A percentile compares a stretch with the other conserved stretches of the same genome.
Evolutionary conservation across 768 basidiomycete species (phyloP).

Genomic region (Mycena leptocephala): DNA sequence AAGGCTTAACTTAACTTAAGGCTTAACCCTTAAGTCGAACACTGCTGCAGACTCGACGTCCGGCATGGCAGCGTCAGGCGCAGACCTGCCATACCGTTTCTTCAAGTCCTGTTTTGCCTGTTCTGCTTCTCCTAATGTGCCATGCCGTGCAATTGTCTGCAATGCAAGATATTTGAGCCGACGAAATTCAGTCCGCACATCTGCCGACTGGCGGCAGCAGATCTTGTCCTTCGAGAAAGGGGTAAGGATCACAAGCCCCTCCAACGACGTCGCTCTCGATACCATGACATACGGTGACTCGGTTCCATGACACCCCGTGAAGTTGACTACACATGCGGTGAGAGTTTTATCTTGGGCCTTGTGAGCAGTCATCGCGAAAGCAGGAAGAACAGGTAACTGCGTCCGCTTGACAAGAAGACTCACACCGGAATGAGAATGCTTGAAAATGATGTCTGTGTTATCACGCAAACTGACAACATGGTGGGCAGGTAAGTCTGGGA

Average conservation of each 20-base stretch:
- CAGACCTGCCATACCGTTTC: too few relatives aligned
- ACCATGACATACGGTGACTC: slow-evolving; percentile 50
- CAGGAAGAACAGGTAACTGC: slow-evolving; percentile 47
- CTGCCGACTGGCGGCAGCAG: not conserved
- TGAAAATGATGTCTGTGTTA: not conserved
- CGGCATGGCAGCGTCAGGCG: too few relatives aligned
- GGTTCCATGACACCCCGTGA: slow-evolving; percentile 32
- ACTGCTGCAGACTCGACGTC: too few relatives aligned
- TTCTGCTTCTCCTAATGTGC: too few relatives aligned
- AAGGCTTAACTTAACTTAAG: too few relatives aligned
- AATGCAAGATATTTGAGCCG: not conserved
- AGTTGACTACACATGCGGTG: slow-evolving; percentile 37
- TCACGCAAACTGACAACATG: slow-evolving; percentile 38
- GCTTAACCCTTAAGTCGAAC: too few relatives aligned
- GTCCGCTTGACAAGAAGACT: slow-evolving; percentile 25
- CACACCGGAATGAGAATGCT: not conserved
- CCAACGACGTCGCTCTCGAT: slow-evolving; percentile 42
- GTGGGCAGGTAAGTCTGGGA: slow-evolving; percentile 29
- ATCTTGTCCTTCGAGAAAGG: slow-evolving; percentile 35
- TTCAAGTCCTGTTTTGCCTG: too few relatives aligned
- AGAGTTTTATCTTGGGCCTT: slow-evolving; percentile 48
- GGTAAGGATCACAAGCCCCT: slow-evolving; percentile 39
- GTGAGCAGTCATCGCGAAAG: slow-evolving; percentile 46
- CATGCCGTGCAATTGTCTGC: not conserved
- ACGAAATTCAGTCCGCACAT: not conserved